Evolutionary conservation across 768 basidiomycete species (phyloP), one percentile per base, ranked within the genome.

Genomic region (Russula emetica): DNA sequence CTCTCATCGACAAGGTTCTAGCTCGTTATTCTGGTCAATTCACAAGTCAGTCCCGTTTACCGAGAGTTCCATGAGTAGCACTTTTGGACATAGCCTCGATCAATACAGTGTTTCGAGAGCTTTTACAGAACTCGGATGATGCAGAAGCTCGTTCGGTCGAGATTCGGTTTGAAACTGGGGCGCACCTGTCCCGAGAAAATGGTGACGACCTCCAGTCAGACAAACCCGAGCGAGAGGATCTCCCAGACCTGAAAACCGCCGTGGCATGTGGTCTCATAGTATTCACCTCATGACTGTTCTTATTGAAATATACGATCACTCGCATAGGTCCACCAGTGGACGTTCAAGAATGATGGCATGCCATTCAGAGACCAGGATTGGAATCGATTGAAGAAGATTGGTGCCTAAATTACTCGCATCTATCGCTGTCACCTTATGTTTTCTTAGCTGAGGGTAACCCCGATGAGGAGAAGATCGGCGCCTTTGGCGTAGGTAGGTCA

Each of bases 121-220:
- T 99, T 7, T 77, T 98, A 0, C 96, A 98, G 78, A 98, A 99
- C 72, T 94, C 94, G 32, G 94, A 97, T 72, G 95, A 97, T 75
- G 94, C 90, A 3, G 86, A 82, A 50, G 85, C 91, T 2, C 83
- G 79, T 59, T 76, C 80, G 16, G 92, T 87, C 3, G 88, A 95
- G 74, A 90, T 95, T 50, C 83, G 79, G 56, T 94, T 94, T 65
- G 83, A 91, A 71, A 92, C 90, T 3, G 77, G 83, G 69, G 70
- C 67, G 22, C 83, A 75, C 68, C 55, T 83, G 49, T 76, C 78
- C 34, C 70, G 68, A 45, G 75, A 71, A 66, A 71, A 72, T 66
- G 56, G 40, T 36, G 30, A 65, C 62, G 22, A 57, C 30, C 51
- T 34, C 16, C 50, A 42, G 55, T 13, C 58, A 16, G 53, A 30